These are phyloP conservation scores for Populus deltoides DNA, from an alignment of 345 rosid species.

Conservation along the genomic window DNA sequence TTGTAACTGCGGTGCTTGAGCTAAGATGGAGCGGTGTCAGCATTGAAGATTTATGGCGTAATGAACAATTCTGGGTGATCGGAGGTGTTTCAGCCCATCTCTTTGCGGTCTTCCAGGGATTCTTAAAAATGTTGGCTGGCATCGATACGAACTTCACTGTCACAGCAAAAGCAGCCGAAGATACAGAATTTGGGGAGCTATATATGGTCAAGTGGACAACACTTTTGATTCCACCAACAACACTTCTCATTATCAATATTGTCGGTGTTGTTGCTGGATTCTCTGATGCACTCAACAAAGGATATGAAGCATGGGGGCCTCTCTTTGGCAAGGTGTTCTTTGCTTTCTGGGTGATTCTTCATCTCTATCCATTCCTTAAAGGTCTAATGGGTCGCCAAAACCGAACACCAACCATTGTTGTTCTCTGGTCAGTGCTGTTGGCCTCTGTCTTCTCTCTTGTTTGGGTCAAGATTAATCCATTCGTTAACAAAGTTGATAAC, in stretches of 20 bases:
- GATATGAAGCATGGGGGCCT: conserved; percentile 97
- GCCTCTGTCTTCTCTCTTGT: conserved; percentile 95
- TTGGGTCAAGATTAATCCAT: conserved; percentile 93
- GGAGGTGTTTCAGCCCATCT: conserved; percentile 98
- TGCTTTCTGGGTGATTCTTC: conserved; percentile 93
- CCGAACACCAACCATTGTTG: conserved; percentile 89
- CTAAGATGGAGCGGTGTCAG: conserved; percentile 94
- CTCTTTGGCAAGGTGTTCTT: conserved; percentile 93
- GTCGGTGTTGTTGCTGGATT: conserved; percentile 99
- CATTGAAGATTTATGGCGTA: conserved; percentile 93
- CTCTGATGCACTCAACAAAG: conserved; percentile 95
- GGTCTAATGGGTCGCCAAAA: conserved; percentile 99
- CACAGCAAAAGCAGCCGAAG: conserved; percentile 88
- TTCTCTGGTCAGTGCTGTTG: conserved; percentile 89
- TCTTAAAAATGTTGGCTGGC: conserved; percentile 87
- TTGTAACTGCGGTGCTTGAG: conserved; percentile 78
- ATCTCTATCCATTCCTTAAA: conserved; percentile 96
- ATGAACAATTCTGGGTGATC: conserved; percentile 97
- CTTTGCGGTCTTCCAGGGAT: conserved; percentile 93
- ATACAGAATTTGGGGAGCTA: conserved; percentile 86
- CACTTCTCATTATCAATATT: conserved; percentile 73
- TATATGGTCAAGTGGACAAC: conserved; percentile 95
- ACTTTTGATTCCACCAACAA: conserved; percentile 83
- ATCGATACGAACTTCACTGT: conserved; percentile 96
- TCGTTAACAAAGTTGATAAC: conserved; percentile 38